Conservation (phyloP, 1,284 basidiomycete genomes). For the Grifola frondosa region DNA sequence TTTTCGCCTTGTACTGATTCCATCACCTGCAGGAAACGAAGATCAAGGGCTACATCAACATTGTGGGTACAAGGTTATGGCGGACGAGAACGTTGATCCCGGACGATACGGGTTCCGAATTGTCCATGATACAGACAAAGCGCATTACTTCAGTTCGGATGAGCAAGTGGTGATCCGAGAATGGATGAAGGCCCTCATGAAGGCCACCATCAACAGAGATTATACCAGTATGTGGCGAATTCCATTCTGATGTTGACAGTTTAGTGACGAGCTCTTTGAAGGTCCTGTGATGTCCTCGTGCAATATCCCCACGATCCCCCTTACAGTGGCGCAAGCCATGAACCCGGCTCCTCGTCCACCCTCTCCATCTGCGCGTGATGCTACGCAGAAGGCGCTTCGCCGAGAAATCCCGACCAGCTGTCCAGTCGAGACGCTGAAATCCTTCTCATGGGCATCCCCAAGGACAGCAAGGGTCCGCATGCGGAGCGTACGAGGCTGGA, state of each 20-base stretch:
- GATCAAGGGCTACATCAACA: constrained; percentile 94
- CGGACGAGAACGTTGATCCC: constrained; percentile 90
- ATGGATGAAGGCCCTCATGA: constrained; percentile 99
- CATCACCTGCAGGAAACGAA: constrained; percentile 68
- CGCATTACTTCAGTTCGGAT: constrained; percentile 90
- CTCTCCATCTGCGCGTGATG: constrained; percentile 84
- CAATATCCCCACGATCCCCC: constrained; percentile 95
- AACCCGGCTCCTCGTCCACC: constrained; percentile 94
- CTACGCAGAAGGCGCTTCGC: constrained; percentile 85
- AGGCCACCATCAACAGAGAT: constrained; percentile 93
- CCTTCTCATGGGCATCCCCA: constrained; percentile 69
- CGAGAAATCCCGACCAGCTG: constrained; percentile 87
- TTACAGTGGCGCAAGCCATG: constrained; percentile 94
- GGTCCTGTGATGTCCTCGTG: constrained; percentile 95
- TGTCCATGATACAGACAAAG: constrained; percentile 84
- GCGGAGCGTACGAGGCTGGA: constrained; percentile 48
- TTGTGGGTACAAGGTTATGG: constrained; percentile 92
- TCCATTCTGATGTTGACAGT: constrained; percentile 1
- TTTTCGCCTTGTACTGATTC: constrained; percentile 6
- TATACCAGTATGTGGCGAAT: constrained; percentile 67
- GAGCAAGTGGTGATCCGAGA: constrained; percentile 84
- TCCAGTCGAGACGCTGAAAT: constrained; percentile 84
- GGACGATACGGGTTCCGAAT: constrained; percentile 96
- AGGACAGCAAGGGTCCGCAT: constrained; percentile 37
- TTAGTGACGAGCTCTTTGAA: constrained; percentile 30